Evolutionary conservation across 2,329 filamentous ascomycete genomes (phyloP).

Genomic region (Pseudogymnoascus sp.): DNA sequence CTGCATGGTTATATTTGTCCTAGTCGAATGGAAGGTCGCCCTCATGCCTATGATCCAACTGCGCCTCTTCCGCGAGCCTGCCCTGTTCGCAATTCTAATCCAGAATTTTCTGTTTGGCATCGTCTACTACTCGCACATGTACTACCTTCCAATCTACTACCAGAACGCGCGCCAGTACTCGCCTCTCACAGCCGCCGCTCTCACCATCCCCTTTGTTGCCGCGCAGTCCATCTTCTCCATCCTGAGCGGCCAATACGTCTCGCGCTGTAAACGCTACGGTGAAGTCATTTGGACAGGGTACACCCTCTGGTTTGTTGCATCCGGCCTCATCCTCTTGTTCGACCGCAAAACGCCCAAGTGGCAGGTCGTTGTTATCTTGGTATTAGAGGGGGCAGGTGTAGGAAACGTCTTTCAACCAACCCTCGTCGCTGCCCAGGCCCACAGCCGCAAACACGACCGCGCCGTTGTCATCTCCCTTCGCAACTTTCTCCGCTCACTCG

Average conservation of each 20-base stretch:
- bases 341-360: slow-evolving; percentile 36
- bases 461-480: slow-evolving; percentile 54
- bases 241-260: slow-evolving; percentile 49
- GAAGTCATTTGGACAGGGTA: slow-evolving; percentile 43
- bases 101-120: slow-evolving; percentile 54
- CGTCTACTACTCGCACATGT: slow-evolving; percentile 50
- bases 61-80: slow-evolving; percentile 45
- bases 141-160: slow-evolving; percentile 54
- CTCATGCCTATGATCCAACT: slow-evolving; percentile 40
- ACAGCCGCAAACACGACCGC: slow-evolving; percentile 46
- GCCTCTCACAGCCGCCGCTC: slow-evolving; percentile 39
- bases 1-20: slow-evolving; percentile 40
- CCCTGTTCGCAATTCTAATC: slow-evolving; percentile 45
- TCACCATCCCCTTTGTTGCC: slow-evolving; percentile 42
- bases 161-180: slow-evolving; percentile 41
- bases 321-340: slow-evolving; percentile 45
- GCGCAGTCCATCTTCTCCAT: slow-evolving; percentile 39
- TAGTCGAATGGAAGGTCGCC: slow-evolving; percentile 48
- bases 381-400: slow-evolving; percentile 44
- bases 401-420: slow-evolving; percentile 42
- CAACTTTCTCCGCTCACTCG: slow-evolving; percentile 53
- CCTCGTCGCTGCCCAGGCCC: slow-evolving; percentile 50
- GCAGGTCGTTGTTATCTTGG: slow-evolving; percentile 41
- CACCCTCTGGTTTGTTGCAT: slow-evolving; percentile 37
- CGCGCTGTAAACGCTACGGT: slow-evolving; percentile 46